Percentiles rank a stretch among this genome's conserved stretches.
Evolutionary conservation across 495 filamentous ascomycete genomes (phyloP).

Genomic region (Trichoderma erinaceum): DNA sequence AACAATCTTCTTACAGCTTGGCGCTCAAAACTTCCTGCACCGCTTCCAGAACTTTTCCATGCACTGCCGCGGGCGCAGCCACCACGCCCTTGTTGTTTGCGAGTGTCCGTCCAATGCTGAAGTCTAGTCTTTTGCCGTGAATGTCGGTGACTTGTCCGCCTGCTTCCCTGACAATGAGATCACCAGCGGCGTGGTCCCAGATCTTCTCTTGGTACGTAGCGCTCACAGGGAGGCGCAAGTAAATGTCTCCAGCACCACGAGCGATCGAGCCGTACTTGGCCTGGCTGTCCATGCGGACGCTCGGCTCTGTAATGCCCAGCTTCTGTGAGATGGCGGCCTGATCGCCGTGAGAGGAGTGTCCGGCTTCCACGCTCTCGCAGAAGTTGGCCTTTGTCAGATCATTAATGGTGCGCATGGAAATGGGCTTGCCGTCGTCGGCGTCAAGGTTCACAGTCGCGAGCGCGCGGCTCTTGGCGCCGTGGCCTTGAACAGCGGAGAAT

Average conservation of each 20-base stretch:
- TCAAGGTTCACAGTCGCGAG: conserved; percentile 52
- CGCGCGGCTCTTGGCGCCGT: conserved; percentile 72
- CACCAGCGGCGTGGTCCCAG: conserved; percentile 98
- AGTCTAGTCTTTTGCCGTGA: conserved; percentile 72
- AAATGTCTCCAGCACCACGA: conserved; percentile 91
- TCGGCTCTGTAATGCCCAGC: conserved; percentile 76
- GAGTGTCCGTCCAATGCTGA: conserved; percentile 79
- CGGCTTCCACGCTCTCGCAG: conserved; percentile 91
- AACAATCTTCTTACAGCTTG: conserved; percentile 23
- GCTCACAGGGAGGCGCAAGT: conserved; percentile 76
- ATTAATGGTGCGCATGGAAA: conserved; percentile 69
- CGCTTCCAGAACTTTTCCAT: conserved; percentile 68
- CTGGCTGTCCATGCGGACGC: conserved; percentile 93
- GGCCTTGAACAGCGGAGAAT: conserved; percentile 69
- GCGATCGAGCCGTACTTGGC: conserved; percentile 96
- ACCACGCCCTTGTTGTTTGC: conserved; percentile 87
- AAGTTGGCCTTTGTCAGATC: conserved; percentile 70
- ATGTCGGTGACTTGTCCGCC: conserved; percentile 88
- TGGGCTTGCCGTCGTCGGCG: conserved; percentile 49
- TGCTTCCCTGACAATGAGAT: conserved; percentile 88
- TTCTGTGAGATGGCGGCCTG: conserved; percentile 75
- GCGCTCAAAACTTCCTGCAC: conserved; percentile 69
- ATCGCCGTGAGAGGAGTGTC: conserved; percentile 82
- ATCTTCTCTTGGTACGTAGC: conserved; percentile 97
- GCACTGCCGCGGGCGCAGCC: conserved; percentile 70